phyloP scores from a whole-genome alignment of 179 eudicot genomes.

The Silene coronaria region DNA sequence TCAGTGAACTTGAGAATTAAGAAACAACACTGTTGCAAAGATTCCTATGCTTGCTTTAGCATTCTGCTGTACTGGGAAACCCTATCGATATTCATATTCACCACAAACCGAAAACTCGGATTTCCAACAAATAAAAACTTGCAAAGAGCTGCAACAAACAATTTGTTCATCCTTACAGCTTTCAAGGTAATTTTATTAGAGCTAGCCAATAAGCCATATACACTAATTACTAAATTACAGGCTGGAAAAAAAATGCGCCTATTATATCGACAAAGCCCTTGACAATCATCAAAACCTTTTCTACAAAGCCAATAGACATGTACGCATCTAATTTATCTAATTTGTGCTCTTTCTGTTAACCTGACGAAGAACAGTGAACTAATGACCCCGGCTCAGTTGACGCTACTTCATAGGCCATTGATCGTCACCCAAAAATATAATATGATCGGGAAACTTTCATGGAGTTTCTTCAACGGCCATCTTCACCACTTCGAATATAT shows the following conservation, averaged over 20 bases:
- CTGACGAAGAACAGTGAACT: conserved; percentile 7
- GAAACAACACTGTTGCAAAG: too few relatives aligned
- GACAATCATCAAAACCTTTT: conserved; percentile 17
- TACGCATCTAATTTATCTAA: conserved; percentile 11
- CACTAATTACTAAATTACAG: conserved; percentile 17
- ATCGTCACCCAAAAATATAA: conserved; percentile 14
- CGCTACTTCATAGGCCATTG: conserved; percentile 1
- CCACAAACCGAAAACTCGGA: not conserved
- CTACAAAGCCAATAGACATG: conserved; percentile 1
- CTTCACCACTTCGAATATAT: not conserved
- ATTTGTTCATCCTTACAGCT: not conserved
- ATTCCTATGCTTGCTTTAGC: not conserved
- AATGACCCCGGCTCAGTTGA: conserved; percentile 13
- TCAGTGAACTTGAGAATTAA: too few relatives aligned
- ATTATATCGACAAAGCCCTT: conserved; percentile 25
- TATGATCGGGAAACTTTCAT: conserved; percentile 1
- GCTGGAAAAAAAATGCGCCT: conserved; percentile 17
- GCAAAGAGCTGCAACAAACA: conserved; percentile 2
- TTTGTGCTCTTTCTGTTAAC: not conserved
- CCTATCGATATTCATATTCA: not conserved
- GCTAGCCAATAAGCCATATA: conserved; percentile 17
- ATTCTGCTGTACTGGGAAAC: not conserved
- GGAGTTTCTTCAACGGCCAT: conserved; percentile 15
- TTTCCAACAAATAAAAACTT: not conserved
- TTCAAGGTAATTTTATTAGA: not conserved